Conservation (phyloP, 768 basidiomycete species). For the Hypholoma fasciculare region DNA sequence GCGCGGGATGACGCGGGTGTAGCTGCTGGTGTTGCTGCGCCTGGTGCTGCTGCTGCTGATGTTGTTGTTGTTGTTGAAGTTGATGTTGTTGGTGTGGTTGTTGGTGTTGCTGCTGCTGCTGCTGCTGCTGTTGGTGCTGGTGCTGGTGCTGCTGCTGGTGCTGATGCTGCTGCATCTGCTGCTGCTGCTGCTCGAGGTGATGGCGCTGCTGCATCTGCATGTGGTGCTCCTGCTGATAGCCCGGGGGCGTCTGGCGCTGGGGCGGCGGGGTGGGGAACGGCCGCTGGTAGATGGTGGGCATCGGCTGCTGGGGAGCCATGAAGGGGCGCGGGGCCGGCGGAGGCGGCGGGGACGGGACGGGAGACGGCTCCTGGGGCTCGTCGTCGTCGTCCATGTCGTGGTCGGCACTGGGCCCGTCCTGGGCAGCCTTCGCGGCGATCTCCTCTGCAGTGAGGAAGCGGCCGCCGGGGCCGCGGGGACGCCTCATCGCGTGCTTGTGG, state of each 20-base stretch:
- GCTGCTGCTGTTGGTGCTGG: slow-evolving; percentile 15
- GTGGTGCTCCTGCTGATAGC: slow-evolving; percentile 7
- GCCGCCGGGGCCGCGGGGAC: slow-evolving; percentile 95
- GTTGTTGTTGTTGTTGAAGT: slow-evolving; percentile 7
- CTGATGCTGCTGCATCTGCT: slow-evolving; percentile 1
- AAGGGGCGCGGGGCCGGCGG: slow-evolving; percentile 18
- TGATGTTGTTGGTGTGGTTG: neutral
- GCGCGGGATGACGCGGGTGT: slow-evolving; percentile 7
- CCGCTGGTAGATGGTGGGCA: slow-evolving; percentile 22
- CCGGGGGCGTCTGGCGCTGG: slow-evolving; percentile 11
- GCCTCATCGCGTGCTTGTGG: slow-evolving; percentile 97
- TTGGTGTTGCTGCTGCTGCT: slow-evolving; percentile 2
- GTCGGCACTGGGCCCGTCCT: slow-evolving; percentile 29
- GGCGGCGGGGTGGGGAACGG: slow-evolving; percentile 15
- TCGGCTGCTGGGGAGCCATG: slow-evolving; percentile 18
- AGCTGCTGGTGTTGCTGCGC: slow-evolving; percentile 1
- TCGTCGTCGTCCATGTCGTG: slow-evolving; percentile 43
- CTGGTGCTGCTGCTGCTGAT: slow-evolving; percentile 13
- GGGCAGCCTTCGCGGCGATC: slow-evolving; percentile 71
- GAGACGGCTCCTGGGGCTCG: slow-evolving; percentile 14
- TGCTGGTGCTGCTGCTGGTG: slow-evolving; percentile 9
- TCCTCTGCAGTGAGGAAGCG: slow-evolving; percentile 97
- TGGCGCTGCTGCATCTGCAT: slow-evolving; percentile 3
- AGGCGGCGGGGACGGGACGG: slow-evolving; percentile 15
- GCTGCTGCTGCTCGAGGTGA: slow-evolving; percentile 7